Percentiles rank a stretch among this genome's conserved stretches.
Conservation (phyloP, 768 basidiomycete species). For the Boletellus emodensis region DNA sequence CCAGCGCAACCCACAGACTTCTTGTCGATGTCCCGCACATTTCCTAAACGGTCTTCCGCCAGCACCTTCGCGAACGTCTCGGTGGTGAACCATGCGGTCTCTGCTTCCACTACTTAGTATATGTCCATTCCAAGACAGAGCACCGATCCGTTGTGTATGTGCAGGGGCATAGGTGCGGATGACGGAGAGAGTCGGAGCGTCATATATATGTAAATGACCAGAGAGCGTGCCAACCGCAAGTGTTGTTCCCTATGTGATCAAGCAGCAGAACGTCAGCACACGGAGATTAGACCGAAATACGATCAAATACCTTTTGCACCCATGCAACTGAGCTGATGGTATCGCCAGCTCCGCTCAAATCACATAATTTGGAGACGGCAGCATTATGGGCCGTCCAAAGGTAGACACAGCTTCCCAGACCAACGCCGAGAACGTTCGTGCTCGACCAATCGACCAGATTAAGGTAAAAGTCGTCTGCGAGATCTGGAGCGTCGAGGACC, state of each 20-base stretch:
- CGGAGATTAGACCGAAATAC: background rate
- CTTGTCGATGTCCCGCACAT: conserved; percentile 78
- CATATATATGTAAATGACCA: conserved; percentile 90
- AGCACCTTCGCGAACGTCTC: conserved; percentile 76
- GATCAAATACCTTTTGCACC: conserved; percentile 66
- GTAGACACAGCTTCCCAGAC: conserved; percentile 88
- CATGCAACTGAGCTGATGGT: conserved; percentile 86
- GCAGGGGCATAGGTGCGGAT: conserved; percentile 82
- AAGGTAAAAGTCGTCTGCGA: conserved; percentile 97
- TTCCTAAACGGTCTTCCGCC: conserved; percentile 62
- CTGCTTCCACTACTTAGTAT: conserved; percentile 88
- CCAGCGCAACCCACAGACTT: conserved; percentile 96
- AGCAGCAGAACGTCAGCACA: background rate
- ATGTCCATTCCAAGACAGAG: conserved; percentile 89
- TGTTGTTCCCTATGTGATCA: conserved; percentile 58
- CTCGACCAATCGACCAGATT: conserved; percentile 97
- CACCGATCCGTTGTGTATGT: conserved; percentile 86
- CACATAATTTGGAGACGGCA: conserved; percentile 87
- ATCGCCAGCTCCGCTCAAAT: conserved; percentile 61
- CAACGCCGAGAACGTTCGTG: conserved; percentile 92
- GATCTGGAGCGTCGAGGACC: conserved; percentile 93
- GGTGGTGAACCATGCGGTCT: conserved; percentile 86
- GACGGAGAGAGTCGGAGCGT: conserved; percentile 70
- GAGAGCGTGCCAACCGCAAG: conserved; percentile 92
- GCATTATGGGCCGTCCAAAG: conserved; percentile 96